Conservation (phyloP, 75 land plant species). For the Sequoia sempervirens region DNA sequence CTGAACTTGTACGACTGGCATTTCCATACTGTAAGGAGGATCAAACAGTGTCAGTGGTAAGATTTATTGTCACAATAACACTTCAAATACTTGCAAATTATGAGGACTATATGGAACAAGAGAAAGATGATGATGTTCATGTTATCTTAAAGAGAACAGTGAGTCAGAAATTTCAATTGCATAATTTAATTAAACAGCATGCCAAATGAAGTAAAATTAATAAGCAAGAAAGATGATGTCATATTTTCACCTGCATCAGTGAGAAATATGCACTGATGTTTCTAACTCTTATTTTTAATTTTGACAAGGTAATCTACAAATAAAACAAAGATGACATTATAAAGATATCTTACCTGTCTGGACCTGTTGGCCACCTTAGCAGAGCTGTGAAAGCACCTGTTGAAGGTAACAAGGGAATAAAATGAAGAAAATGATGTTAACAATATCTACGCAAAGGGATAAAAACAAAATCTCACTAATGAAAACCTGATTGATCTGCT, state of each 20-base stretch:
- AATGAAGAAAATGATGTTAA: neutral
- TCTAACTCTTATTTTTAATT: neutral
- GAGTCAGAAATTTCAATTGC: neutral
- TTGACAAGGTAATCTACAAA: constrained; percentile 1
- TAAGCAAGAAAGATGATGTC: neutral
- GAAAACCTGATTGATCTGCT: constrained; percentile 53
- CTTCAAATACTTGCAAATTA: neutral
- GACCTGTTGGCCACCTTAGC: constrained; percentile 95
- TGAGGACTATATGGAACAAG: neutral
- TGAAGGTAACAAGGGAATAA: neutral
- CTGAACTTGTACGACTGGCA: constrained; percentile 92
- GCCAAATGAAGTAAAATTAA: neutral
- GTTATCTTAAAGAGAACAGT: neutral
- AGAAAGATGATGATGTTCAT: neutral
- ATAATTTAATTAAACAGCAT: neutral
- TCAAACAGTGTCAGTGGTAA: neutral
- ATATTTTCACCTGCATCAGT: constrained; percentile 3
- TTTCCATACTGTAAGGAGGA: constrained; percentile 67
- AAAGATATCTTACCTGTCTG: constrained; percentile 50
- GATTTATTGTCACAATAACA: neutral
- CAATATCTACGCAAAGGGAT: neutral
- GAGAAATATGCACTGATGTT: neutral
- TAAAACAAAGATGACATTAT: neutral
- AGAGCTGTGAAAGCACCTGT: constrained; percentile 80
- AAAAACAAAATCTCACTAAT: neutral